Evolutionary conservation across 192 early-diverging fungal genomes (phyloP).

Genomic region (Gryganskiella cystojenkinii): DNA sequence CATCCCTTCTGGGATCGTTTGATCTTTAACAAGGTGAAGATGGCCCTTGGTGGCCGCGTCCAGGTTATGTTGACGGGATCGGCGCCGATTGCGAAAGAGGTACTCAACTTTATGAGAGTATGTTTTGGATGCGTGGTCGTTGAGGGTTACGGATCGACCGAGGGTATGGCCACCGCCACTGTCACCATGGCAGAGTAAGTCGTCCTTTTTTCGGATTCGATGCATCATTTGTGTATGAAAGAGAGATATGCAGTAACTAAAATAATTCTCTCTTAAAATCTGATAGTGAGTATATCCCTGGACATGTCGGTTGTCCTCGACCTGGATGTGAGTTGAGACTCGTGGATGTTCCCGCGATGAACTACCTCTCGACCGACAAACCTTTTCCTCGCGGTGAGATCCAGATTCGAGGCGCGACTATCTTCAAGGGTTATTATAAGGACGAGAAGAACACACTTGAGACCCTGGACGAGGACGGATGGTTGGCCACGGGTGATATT

Average conservation of each 20-base stretch:
- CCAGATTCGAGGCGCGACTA: conserved; percentile 74
- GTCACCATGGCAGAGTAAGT: too few relatives aligned
- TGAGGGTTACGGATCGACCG: conserved; percentile 91
- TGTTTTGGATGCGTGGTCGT: conserved; percentile 76
- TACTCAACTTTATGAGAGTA: conserved; percentile 82
- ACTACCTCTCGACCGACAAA: conserved; percentile 76
- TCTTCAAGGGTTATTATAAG: conserved; percentile 87
- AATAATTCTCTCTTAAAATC: background rate
- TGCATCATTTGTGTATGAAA: too few relatives aligned
- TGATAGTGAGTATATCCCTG: background rate
- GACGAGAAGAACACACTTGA: conserved; percentile 80
- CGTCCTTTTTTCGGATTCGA: too few relatives aligned
- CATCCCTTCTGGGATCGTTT: conserved; percentile 90
- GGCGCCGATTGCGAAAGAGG: conserved; percentile 83
- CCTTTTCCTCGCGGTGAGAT: conserved; percentile 90
- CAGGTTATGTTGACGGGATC: conserved; percentile 74
- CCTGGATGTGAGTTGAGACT: conserved; percentile 73
- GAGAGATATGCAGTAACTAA: background rate
- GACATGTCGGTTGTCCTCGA: background rate
- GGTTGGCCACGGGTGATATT: conserved; percentile 87
- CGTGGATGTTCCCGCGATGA: conserved; percentile 88
- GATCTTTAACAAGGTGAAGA: conserved; percentile 78
- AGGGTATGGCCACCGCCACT: conserved; percentile 52
- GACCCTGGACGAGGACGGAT: conserved; percentile 79
- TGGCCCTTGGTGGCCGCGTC: conserved; percentile 81